Conservation (phyloP, 768 basidiomycete genomes). For the Lactifluus piperatus region DNA sequence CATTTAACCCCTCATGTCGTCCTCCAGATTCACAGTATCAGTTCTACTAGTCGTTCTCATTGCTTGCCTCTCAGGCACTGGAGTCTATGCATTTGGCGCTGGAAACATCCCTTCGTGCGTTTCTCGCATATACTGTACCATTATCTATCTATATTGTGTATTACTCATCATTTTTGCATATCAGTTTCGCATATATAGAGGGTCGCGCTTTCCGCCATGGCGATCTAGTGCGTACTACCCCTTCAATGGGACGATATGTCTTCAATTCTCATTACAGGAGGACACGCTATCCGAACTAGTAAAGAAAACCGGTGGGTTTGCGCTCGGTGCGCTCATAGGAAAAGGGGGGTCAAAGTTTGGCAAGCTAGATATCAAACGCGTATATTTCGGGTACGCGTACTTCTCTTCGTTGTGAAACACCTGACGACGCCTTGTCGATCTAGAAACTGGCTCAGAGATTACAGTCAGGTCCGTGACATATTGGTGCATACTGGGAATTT, state of each 20-base stretch:
- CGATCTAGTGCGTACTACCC: conserved; percentile 51
- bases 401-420: not conserved
- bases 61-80: conserved; percentile 46
- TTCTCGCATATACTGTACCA: not conserved
- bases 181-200: conserved; percentile 77
- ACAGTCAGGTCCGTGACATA: conserved; percentile 48
- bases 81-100: conserved; percentile 69
- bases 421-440: not conserved
- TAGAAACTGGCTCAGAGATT: conserved; percentile 86
- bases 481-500: not conserved
- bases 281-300: conserved; percentile 53
- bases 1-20: not conserved
- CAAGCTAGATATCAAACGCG: conserved; percentile 73
- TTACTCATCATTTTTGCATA: not conserved
- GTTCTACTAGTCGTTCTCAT: conserved; percentile 41
- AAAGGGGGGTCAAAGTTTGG: conserved; percentile 60
- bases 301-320: conserved; percentile 52
- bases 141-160: no score
- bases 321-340: conserved; percentile 45
- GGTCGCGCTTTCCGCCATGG: conserved; percentile 83
- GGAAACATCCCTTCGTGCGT: conserved; percentile 63
- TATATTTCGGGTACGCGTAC: conserved; percentile 64
- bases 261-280: conserved; percentile 42
- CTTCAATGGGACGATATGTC: conserved; percentile 3
- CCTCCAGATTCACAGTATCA: conserved; percentile 21